Percentiles rank a stretch among this genome's conserved stretches.
phyloP scores from a whole-genome alignment of 768 basidiomycete species.

The Leccinum broughii region DNA sequence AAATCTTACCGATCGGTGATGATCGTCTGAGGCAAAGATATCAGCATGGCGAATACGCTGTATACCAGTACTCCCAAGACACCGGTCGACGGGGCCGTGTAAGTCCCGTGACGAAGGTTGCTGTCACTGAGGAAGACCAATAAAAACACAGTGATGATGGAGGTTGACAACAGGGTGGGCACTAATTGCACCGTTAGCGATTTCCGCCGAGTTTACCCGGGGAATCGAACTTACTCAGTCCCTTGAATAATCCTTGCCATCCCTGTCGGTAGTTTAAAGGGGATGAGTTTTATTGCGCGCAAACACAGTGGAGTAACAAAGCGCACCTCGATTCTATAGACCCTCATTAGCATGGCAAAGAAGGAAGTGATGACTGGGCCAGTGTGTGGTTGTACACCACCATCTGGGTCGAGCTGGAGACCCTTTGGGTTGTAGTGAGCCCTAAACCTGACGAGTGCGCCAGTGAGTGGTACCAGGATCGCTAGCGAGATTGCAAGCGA shows the following conservation, averaged over 20 bases:
- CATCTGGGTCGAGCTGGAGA: slow-evolving; percentile 76
- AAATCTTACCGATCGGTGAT: slow-evolving; percentile 69
- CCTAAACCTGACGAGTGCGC: slow-evolving; percentile 72
- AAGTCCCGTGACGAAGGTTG: slow-evolving; percentile 61
- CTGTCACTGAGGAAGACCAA: slow-evolving; percentile 58
- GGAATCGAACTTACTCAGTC: slow-evolving; percentile 49
- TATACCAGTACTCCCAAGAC: slow-evolving; percentile 64
- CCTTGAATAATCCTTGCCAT: slow-evolving; percentile 77
- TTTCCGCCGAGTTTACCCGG: slow-evolving; percentile 30
- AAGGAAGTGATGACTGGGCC: slow-evolving; percentile 77
- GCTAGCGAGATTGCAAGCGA: slow-evolving; percentile 55
- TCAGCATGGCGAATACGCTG: slow-evolving; percentile 61
- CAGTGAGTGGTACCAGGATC: slow-evolving; percentile 61
- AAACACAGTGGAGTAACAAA: neutral
- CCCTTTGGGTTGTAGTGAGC: slow-evolving; percentile 87
- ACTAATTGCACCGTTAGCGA: slow-evolving; percentile 44
- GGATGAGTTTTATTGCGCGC: neutral
- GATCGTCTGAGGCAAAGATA: slow-evolving; percentile 68
- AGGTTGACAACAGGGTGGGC: slow-evolving; percentile 49
- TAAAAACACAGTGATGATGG: slow-evolving; percentile 57
- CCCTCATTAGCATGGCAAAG: slow-evolving; percentile 71
- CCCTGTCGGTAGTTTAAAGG: slow-evolving; percentile 43
- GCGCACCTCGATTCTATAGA: slow-evolving; percentile 70
- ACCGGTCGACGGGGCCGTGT: slow-evolving; percentile 62
- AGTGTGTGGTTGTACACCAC: slow-evolving; percentile 71